Percentiles rank a stretch among this genome's conserved stretches.
Evolutionary conservation across 805 yeast species (phyloP).

Genomic region (Starmera caribaea): DNA sequence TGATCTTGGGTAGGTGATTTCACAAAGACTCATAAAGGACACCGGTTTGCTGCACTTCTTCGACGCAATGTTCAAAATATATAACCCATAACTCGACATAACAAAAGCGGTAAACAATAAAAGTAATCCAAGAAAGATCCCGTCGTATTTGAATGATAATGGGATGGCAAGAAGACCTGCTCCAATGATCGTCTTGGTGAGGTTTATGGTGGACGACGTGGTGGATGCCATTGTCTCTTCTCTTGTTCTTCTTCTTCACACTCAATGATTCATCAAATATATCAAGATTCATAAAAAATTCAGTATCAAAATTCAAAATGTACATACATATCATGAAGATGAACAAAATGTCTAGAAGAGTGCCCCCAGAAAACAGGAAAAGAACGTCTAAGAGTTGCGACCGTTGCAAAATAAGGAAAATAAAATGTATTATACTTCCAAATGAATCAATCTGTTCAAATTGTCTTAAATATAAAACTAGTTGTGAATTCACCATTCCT

Average conservation of each 20-base stretch:
- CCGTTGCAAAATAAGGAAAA: conserved; percentile 33
- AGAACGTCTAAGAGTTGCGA: conserved; percentile 37
- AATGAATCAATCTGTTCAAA: conserved; percentile 29
- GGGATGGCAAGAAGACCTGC: conserved; percentile 77
- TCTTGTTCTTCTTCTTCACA: background rate
- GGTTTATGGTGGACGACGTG: conserved; percentile 51
- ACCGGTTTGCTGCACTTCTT: conserved; percentile 36
- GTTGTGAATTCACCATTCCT: conserved; percentile 32
- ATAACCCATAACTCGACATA: conserved; percentile 61
- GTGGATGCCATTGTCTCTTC: conserved; percentile 12
- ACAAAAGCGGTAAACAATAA: conserved; percentile 53
- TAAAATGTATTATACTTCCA: conserved; percentile 29
- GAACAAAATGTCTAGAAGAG: conserved; percentile 23
- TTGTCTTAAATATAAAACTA: conserved; percentile 27
- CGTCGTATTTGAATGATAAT: conserved; percentile 59
- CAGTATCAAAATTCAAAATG: background rate
- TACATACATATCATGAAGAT: background rate
- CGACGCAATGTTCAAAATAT: conserved; percentile 50
- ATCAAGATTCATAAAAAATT: background rate
- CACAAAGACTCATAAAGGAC: conserved; percentile 63
- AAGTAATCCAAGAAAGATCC: conserved; percentile 45
- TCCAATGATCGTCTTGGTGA: conserved; percentile 71
- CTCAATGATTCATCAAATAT: background rate
- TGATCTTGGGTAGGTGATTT: conserved; percentile 61
- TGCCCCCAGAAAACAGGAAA: conserved; percentile 27